Conservation (phyloP, 495 filamentous ascomycete genomes). For the Neurospora sp. region DNA sequence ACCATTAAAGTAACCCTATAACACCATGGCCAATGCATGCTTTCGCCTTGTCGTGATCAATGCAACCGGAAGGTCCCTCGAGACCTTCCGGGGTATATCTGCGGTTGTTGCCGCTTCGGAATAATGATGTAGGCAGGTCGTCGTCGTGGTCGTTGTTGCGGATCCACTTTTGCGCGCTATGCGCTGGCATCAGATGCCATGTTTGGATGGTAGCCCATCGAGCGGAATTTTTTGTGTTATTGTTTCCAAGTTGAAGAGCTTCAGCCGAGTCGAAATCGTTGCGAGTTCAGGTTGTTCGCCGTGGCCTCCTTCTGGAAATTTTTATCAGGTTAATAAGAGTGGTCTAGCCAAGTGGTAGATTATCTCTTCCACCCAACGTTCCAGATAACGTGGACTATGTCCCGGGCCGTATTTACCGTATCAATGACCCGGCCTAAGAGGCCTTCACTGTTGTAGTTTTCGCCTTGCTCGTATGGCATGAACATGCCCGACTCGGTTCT, state of each 20-base stretch:
- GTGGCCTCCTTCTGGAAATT: constrained; percentile 26
- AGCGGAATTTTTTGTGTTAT: constrained; percentile 9
- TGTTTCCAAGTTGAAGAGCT: constrained; percentile 16
- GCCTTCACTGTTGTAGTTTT: constrained; percentile 43
- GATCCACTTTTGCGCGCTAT: neutral
- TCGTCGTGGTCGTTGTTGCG: neutral
- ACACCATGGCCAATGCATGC: constrained; percentile 25
- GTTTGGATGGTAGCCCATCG: neutral
- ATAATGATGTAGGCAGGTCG: neutral
- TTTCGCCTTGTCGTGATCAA: constrained; percentile 15
- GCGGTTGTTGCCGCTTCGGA: neutral
- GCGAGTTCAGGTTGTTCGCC: constrained; percentile 7
- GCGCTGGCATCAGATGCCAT: constrained; percentile 1
- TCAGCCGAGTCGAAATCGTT: constrained; percentile 18
- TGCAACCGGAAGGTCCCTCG: constrained; percentile 1
- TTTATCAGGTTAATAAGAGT: constrained; percentile 21
- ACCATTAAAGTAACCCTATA: constrained; percentile 5
- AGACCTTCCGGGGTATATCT: neutral
- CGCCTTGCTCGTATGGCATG: constrained; percentile 69
- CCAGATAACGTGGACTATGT: constrained; percentile 96
- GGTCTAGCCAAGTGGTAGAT: constrained; percentile 21
- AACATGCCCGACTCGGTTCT: constrained; percentile 76
- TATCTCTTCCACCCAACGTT: constrained; percentile 89
- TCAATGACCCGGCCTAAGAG: constrained; percentile 80
- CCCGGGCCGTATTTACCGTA: constrained; percentile 90